These are phyloP conservation scores for Fomitopsis palustris DNA, from an alignment of 1,284 basidiomycete species.

Conservation along the genomic window DNA sequence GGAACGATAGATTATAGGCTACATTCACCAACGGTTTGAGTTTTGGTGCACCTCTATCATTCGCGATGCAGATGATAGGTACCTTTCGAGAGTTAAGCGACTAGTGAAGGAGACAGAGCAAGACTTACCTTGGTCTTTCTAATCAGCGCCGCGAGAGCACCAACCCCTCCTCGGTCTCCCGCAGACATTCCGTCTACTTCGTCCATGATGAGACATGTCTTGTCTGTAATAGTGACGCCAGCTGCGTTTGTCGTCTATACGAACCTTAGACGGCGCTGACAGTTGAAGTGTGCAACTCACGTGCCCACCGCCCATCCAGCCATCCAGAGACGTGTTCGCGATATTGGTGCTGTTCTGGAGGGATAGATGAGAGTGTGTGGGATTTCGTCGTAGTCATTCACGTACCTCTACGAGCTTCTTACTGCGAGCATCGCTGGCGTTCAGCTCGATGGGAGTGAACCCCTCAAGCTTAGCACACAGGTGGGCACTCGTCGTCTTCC, in stretches of 20 bases:
- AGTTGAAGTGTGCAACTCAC: conserved; percentile 33
- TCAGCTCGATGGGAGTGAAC: conserved; percentile 91
- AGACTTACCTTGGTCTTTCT: conserved; percentile 83
- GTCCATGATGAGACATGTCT: conserved; percentile 95
- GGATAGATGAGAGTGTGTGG: not conserved
- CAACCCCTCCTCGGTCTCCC: conserved; percentile 94
- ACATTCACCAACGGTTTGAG: conserved; percentile 83
- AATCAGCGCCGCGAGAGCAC: conserved; percentile 88
- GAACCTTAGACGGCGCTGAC: not conserved
- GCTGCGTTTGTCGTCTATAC: conserved; percentile 56
- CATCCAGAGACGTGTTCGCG: conserved; percentile 85
- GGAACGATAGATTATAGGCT: conserved; percentile 77
- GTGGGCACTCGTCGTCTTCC: conserved; percentile 97
- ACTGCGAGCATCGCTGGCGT: conserved; percentile 93
- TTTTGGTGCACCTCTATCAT: conserved; percentile 85
- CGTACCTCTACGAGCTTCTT: conserved; percentile 93
- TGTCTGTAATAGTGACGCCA: conserved; percentile 73
- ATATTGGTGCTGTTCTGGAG: conserved; percentile 82
- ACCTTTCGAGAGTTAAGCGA: conserved; percentile 45
- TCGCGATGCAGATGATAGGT: conserved; percentile 98
- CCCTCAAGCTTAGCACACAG: conserved; percentile 87
- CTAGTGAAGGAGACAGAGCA: not conserved
- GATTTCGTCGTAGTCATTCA: not conserved
- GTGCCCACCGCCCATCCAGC: conserved; percentile 71
- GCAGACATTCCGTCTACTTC: conserved; percentile 99